Evolutionary conservation across 2,329 filamentous ascomycete genomes (phyloP).

Genomic region (Colletotrichum sp.): DNA sequence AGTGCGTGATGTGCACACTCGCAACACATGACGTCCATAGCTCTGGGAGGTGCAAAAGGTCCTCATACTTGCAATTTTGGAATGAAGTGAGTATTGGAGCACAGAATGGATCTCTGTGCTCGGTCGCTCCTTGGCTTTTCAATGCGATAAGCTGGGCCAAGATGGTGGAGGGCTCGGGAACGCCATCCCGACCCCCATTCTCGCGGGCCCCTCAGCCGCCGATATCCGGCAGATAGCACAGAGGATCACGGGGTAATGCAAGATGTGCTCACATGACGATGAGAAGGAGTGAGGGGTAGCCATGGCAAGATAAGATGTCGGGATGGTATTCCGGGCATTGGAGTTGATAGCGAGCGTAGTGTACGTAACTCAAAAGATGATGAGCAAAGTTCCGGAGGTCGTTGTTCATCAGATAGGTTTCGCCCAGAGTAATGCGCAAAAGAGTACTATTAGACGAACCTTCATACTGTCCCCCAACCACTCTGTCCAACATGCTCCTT

Average conservation of each 20-base stretch:
- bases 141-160: neutral
- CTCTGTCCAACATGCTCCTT: neutral
- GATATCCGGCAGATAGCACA: neutral
- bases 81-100: neutral
- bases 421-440: neutral
- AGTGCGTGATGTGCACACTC: neutral
- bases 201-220: neutral
- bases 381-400: neutral
- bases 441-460: neutral
- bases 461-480: neutral
- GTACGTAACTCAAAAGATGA: neutral
- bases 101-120: neutral
- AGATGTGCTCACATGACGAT: neutral
- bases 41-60: neutral
- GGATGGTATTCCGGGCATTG: neutral
- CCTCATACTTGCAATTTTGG: neutral
- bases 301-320: neutral
- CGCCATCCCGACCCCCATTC: neutral
- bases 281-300: neutral
- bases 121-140: neutral
- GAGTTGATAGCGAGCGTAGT: neutral
- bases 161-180: neutral
- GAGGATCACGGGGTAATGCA: neutral
- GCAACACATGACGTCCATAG: neutral
- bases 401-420: neutral